phyloP scores from a whole-genome alignment of 495 filamentous ascomycete species.

The Talaromyces liani region DNA sequence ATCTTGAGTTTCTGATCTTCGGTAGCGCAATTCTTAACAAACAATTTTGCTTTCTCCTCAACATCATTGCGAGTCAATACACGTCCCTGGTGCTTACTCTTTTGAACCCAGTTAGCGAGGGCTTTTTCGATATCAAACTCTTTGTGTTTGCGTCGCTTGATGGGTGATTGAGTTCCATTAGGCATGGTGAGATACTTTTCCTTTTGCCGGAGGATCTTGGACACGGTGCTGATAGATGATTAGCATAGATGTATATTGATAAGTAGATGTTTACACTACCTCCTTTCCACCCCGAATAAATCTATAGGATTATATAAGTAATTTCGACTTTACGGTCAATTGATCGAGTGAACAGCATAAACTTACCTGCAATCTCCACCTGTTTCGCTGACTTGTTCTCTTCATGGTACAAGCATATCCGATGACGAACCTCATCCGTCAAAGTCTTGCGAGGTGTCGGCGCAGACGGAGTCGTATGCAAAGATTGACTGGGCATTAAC shows the following conservation, averaged over 20 bases:
- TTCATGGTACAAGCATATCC: constrained; percentile 93
- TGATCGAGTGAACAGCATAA: neutral
- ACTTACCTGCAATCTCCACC: constrained; percentile 88
- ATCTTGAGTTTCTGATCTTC: too few relatives aligned
- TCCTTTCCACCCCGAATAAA: constrained; percentile 95
- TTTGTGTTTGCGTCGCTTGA: constrained; percentile 68
- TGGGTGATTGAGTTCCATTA: constrained; percentile 78
- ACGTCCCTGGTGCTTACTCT: constrained; percentile 68
- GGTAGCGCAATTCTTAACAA: too few relatives aligned
- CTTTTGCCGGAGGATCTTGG: constrained; percentile 92
- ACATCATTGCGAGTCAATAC: constrained; percentile 73
- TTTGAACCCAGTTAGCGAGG: constrained; percentile 80
- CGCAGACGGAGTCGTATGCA: constrained; percentile 32
- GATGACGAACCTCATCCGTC: constrained; percentile 82
- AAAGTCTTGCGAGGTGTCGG: constrained; percentile 79
- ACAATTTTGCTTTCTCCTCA: constrained; percentile 78
- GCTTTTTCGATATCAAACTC: constrained; percentile 89
- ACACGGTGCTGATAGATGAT: constrained; percentile 68
- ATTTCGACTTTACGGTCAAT: neutral
- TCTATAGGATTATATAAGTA: neutral
- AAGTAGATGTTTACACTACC: constrained; percentile 49
- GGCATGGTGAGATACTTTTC: constrained; percentile 92
- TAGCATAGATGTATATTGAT: neutral
- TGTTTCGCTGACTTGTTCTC: constrained; percentile 94
- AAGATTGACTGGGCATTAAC: constrained; percentile 4